phyloP scores from a whole-genome alignment of 2,329 filamentous ascomycete species.

The Dactylellina leptospora region DNA sequence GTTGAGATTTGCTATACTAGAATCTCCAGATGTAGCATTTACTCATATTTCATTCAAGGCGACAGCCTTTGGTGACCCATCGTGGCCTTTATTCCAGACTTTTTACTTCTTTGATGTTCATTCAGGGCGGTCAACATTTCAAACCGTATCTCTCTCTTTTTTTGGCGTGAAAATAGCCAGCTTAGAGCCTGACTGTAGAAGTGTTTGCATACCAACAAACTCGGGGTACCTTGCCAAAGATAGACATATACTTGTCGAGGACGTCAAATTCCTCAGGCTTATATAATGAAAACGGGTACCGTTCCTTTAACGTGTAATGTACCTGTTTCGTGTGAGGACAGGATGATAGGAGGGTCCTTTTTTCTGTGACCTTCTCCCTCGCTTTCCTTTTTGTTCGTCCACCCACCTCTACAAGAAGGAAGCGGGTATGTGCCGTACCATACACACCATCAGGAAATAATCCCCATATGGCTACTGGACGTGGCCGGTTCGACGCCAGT shows the following conservation, averaged over 20 bases:
- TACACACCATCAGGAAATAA: slow-evolving; percentile 37
- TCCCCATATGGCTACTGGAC: slow-evolving; percentile 42
- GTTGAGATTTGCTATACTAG: slow-evolving; percentile 4
- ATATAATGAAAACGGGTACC: slow-evolving; percentile 41
- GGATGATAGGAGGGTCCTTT: slow-evolving; percentile 27
- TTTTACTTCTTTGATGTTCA: neutral
- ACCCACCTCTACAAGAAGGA: slow-evolving; percentile 15
- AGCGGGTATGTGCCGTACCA: slow-evolving; percentile 52
- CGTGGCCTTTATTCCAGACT: neutral
- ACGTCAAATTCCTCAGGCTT: slow-evolving; percentile 33
- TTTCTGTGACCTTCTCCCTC: neutral
- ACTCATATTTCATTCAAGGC: neutral
- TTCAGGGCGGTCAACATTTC: neutral
- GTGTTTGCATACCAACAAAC: slow-evolving; percentile 44
- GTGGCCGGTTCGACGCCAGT: slow-evolving; percentile 47
- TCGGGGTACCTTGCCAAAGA: slow-evolving; percentile 26
- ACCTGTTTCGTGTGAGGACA: slow-evolving; percentile 47
- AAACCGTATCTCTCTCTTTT: too few relatives aligned
- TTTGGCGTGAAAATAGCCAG: slow-evolving; percentile 10
- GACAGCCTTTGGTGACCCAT: neutral
- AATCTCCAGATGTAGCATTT: slow-evolving; percentile 1
- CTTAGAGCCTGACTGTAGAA: slow-evolving; percentile 9
- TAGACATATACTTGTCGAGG: slow-evolving; percentile 30
- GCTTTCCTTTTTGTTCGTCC: slow-evolving; percentile 44
- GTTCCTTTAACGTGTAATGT: slow-evolving; percentile 50